Percentiles rank a stretch among this genome's conserved stretches.
These are phyloP conservation scores for Chaetomium strumarium DNA, from an alignment of 2,329 filamentous ascomycete species.

Conservation along the genomic window DNA sequence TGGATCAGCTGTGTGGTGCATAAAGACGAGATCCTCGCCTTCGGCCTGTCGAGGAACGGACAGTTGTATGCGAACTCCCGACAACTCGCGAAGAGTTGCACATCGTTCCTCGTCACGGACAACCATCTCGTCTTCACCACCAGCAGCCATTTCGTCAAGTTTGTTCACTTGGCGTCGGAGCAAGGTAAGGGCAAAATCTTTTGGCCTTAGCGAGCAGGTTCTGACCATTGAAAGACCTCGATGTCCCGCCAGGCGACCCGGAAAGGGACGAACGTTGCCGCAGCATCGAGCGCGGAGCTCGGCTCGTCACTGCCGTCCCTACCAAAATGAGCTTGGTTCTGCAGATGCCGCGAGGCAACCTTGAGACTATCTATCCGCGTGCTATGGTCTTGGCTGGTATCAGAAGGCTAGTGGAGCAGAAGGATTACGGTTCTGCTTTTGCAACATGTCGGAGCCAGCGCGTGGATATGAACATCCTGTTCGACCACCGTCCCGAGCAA, in stretches of 20 bases:
- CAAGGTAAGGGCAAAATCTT: slow-evolving; percentile 47
- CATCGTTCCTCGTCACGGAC: slow-evolving; percentile 77
- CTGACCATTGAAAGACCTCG: slow-evolving; percentile 55
- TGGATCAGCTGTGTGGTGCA: slow-evolving; percentile 46
- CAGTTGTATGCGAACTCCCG: slow-evolving; percentile 71
- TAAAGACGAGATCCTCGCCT: slow-evolving; percentile 38
- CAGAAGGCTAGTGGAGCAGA: slow-evolving; percentile 68
- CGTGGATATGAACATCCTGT: slow-evolving; percentile 96
- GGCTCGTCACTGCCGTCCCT: slow-evolving; percentile 82
- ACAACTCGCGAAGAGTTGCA: slow-evolving; percentile 77
- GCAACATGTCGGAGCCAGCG: slow-evolving; percentile 83
- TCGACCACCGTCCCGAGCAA: slow-evolving; percentile 83
- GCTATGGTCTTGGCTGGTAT: slow-evolving; percentile 91
- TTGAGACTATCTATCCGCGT: slow-evolving; percentile 90
- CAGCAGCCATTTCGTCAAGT: slow-evolving; percentile 86
- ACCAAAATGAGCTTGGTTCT: slow-evolving; percentile 79
- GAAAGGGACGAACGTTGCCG: slow-evolving; percentile 89
- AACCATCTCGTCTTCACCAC: slow-evolving; percentile 89
- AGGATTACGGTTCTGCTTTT: slow-evolving; percentile 80
- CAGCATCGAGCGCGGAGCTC: slow-evolving; percentile 83
- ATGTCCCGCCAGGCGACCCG: slow-evolving; percentile 80
- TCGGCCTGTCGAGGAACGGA: slow-evolving; percentile 69
- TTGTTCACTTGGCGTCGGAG: slow-evolving; percentile 69
- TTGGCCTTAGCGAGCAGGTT: neutral
- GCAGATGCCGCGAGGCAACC: slow-evolving; percentile 92